Percentiles rank a stretch among this genome's conserved stretches.
phyloP scores from a whole-genome alignment of 1,284 basidiomycete genomes.

The Apiotrichum sp. region DNA sequence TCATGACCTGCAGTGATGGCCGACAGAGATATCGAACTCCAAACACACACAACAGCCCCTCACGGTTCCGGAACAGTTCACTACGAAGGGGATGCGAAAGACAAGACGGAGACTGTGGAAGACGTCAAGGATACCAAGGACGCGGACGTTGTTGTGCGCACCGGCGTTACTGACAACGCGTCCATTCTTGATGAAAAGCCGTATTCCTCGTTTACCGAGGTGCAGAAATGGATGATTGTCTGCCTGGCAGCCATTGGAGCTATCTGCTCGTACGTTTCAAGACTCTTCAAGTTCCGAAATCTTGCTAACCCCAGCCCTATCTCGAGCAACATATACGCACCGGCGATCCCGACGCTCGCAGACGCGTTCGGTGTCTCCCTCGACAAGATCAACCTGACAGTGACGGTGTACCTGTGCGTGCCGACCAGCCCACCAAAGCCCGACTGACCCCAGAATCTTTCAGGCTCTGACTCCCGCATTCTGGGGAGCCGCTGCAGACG shows the following conservation, averaged over 20 bases:
- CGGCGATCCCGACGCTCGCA: slow-evolving; percentile 32
- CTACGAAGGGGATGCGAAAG: too few species aligned
- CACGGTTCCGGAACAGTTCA: too few species aligned
- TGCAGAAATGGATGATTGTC: slow-evolving; percentile 37
- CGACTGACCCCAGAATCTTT: slow-evolving; percentile 20
- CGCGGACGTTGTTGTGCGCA: too few species aligned
- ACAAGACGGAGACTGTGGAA: too few species aligned
- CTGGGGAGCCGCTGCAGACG: slow-evolving; percentile 34
- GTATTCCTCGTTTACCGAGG: slow-evolving; percentile 27
- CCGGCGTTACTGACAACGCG: too few species aligned
- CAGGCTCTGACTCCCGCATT: slow-evolving; percentile 38
- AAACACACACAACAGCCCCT: too few species aligned
- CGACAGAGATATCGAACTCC: too few species aligned
- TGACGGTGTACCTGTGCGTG: slow-evolving; percentile 37
- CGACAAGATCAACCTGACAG: slow-evolving; percentile 36
- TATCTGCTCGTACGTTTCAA: slow-evolving; percentile 28
- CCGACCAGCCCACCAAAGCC: background rate
- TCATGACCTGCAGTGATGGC: too few species aligned
- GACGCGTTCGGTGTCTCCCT: slow-evolving; percentile 25
- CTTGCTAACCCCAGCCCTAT: slow-evolving; percentile 24
- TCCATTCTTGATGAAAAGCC: slow-evolving; percentile 12
- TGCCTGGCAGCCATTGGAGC: slow-evolving; percentile 28
- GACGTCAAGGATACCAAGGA: too few species aligned
- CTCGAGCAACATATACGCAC: slow-evolving; percentile 37
- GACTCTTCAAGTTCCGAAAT: background rate